Conservation (phyloP, 192 early-diverging fungal species). For the Mortierella alpina region DNA sequence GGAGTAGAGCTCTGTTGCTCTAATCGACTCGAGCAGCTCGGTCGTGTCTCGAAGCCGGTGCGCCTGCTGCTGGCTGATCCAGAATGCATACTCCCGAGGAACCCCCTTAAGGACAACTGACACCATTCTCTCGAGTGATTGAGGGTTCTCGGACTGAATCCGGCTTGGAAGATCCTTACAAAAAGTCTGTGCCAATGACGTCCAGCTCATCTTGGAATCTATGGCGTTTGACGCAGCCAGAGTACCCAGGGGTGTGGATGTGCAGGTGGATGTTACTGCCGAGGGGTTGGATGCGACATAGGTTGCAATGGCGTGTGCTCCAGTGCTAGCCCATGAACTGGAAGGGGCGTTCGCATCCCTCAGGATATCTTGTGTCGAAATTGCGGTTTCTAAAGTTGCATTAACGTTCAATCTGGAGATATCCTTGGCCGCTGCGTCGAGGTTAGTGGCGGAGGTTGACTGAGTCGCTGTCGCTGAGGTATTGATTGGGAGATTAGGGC, state of each 20-base stretch:
- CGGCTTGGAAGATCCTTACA: conserved; percentile 65
- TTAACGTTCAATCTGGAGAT: conserved; percentile 6
- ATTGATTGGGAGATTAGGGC: neutral
- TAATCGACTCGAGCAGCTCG: conserved; percentile 51
- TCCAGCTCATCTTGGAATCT: conserved; percentile 60
- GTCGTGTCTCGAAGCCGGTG: conserved; percentile 47
- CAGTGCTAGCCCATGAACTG: neutral
- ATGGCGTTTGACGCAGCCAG: conserved; percentile 13
- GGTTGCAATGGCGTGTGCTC: neutral
- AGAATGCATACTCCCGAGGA: conserved; percentile 54
- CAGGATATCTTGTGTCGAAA: conserved; percentile 16
- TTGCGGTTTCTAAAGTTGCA: neutral
- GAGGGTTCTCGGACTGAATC: conserved; percentile 63
- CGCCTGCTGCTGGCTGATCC: conserved; percentile 55
- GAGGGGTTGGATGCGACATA: neutral
- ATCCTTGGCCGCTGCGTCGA: conserved; percentile 19
- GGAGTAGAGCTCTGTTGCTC: conserved; percentile 54
- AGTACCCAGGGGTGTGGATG: conserved; percentile 9
- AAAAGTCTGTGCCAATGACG: conserved; percentile 62
- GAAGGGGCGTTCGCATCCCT: neutral
- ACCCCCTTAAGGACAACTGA: conserved; percentile 62
- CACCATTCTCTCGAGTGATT: conserved; percentile 57
- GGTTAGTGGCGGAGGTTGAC: neutral
- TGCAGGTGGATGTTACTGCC: conserved; percentile 3
- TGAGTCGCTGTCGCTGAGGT: neutral